phyloP scores from a whole-genome alignment of 2,329 filamentous ascomycete species.

The Apiospora aurea region DNA sequence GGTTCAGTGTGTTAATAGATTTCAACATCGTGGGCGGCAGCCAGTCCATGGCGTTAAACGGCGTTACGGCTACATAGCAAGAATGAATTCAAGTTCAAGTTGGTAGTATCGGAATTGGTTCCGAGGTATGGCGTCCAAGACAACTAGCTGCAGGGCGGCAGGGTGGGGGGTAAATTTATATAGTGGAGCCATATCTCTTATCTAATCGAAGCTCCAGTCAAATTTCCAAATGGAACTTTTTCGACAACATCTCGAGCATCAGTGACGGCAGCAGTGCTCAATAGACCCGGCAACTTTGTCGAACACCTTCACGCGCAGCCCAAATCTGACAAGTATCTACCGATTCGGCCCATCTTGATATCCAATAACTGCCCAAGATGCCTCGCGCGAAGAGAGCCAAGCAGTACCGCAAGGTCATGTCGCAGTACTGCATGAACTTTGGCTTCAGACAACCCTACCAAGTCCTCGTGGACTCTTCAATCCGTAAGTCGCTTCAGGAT shows the following conservation, averaged over 20 bases:
- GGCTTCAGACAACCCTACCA: conserved; percentile 95
- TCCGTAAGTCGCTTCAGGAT: conserved; percentile 48
- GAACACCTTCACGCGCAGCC: not conserved
- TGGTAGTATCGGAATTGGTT: conserved; percentile 8
- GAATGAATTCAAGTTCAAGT: not conserved
- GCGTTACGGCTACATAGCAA: not conserved
- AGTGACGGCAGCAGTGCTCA: conserved; percentile 6
- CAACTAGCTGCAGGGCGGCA: conserved; percentile 7
- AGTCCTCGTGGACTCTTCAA: conserved; percentile 85
- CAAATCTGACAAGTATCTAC: not conserved
- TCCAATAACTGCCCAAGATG: conserved; percentile 35
- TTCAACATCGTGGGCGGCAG: not conserved
- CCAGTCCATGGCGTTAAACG: not conserved
- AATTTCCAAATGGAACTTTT: conserved; percentile 19
- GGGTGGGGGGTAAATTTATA: conserved; percentile 4
- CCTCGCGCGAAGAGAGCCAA: conserved; percentile 69
- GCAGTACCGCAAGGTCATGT: conserved; percentile 90
- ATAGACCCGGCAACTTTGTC: conserved; percentile 20
- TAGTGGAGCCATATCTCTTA: conserved; percentile 3
- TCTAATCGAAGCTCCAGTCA: conserved; percentile 22
- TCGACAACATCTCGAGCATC: conserved; percentile 5
- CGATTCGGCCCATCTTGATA: not conserved
- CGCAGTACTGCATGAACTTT: conserved; percentile 91
- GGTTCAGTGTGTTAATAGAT: not conserved
- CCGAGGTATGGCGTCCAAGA: not conserved